Conservation (phyloP, 306 rosid species). For the Mucuna pruriens region DNA sequence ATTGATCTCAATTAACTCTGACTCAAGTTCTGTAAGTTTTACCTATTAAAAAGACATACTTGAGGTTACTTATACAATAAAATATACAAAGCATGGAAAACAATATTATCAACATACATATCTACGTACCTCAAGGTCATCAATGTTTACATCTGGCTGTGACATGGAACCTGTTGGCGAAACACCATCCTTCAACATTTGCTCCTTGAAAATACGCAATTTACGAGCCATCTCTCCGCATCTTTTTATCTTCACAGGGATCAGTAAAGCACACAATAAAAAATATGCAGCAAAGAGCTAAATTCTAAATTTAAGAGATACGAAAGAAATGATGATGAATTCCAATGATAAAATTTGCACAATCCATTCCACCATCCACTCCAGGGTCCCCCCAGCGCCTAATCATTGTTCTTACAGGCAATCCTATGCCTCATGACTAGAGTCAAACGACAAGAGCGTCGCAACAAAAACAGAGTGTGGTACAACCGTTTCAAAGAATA, state of each 20-base stretch:
- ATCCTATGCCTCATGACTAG: neutral
- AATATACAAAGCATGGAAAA: neutral
- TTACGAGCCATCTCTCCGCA: slow-evolving; percentile 95
- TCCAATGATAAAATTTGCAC: neutral
- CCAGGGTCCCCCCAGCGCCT: neutral
- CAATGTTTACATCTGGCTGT: slow-evolving; percentile 56
- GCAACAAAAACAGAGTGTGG: neutral
- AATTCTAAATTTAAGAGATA: neutral
- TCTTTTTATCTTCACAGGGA: slow-evolving; percentile 71
- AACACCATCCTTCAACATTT: slow-evolving; percentile 80
- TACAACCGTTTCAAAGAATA: slow-evolving; percentile 2
- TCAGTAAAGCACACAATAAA: neutral
- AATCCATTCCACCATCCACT: neutral
- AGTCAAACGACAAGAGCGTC: neutral
- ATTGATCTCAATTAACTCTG: slow-evolving; percentile 85
- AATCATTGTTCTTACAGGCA: neutral
- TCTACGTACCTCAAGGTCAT: slow-evolving; percentile 76
- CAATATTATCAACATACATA: slow-evolving; percentile 12
- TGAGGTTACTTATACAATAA: slow-evolving; percentile 9
- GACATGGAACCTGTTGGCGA: slow-evolving; percentile 50
- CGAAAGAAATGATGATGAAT: neutral
- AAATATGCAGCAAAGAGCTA: neutral
- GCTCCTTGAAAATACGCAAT: slow-evolving; percentile 85
- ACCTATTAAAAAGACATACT: slow-evolving; percentile 55
- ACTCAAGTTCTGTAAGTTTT: slow-evolving; percentile 87